Percentiles rank a stretch among this genome's conserved stretches.
Evolutionary conservation across 306 rosid genomes (phyloP).

Genomic region (Canavalia ensiformis): DNA sequence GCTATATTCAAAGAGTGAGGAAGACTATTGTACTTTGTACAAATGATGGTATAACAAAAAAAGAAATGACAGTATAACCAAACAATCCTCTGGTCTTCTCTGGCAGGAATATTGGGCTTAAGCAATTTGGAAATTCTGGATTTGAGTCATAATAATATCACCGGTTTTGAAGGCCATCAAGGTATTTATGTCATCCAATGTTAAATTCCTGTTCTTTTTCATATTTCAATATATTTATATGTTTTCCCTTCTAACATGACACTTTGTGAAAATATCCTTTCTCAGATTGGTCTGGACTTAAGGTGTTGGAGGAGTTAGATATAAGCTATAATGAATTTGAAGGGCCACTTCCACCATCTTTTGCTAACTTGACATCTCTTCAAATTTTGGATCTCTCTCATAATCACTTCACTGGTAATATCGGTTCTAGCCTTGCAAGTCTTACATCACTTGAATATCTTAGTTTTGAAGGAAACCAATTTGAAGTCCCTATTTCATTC

Average conservation of each 20-base stretch:
- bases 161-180: neutral
- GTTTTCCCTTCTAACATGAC: too few relatives aligned
- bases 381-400: neutral
- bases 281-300: conserved; percentile 33
- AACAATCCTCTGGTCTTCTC: neutral
- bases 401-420: conserved; percentile 14
- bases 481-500: conserved; percentile 41
- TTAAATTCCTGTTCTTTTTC: too few relatives aligned
- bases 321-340: neutral
- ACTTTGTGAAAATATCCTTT: neutral
- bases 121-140: conserved; percentile 10
- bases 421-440: conserved; percentile 21
- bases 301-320: conserved; percentile 28
- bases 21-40: too few relatives aligned
- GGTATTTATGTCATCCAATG: neutral
- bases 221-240: too few relatives aligned
- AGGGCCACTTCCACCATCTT: conserved; percentile 41
- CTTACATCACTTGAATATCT: conserved; percentile 37
- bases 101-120: neutral
- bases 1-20: too few relatives aligned
- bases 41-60: too few relatives aligned
- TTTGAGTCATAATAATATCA: neutral
- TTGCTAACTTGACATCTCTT: conserved; percentile 28
- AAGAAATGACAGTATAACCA: too few relatives aligned
- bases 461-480: neutral